Evolutionary conservation across 2,329 filamentous ascomycete species (phyloP), one percentile per base, ranked within the genome.

Genomic region (Cladosporium halotolerans): DNA sequence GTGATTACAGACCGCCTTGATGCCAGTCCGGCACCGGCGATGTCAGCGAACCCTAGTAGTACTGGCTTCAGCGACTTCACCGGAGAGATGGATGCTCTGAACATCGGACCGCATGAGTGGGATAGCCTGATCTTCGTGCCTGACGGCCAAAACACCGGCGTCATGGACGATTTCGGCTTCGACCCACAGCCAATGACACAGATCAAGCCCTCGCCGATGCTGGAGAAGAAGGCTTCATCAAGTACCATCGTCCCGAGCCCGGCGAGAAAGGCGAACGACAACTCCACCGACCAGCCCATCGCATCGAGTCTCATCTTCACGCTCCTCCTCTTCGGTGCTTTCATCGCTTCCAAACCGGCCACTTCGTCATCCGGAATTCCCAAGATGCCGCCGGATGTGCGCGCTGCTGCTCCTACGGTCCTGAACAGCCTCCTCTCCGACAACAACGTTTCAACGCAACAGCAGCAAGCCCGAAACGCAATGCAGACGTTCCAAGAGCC

Each of bases 281-380:
- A 33, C 34, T 43, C 62, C 57, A 50, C 57, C 33, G 77, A 79
- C 54, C 75, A 77, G 55, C 79, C 84, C 57, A 85, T 89, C 61
- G 88, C 91, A 64, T 88, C 89, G 48, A 82, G 89, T 64, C 74
- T 97, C 64, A 79, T 97, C 70, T 86, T 92, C 72, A 95, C 96
- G 89, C 87, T 96, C 62, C 87, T 99, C 67, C 86, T 99, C 52
- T 91, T 96, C 60, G 93, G 93, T 67, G 93, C 93, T 50, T 96
- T 96, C 68, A 90, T 97, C 63, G 86, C 93, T 57, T 96, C 92
- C 32, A 95, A 91, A 73, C 83, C 84, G 42, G 78, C 85, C 16
- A 83, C 83, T 61, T 81, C 83, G 42, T 78, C 84, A 13, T 82
- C 84, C 38, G 82, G 83, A 61, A 84, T 95, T 62, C 87, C 88